Base-by-base conservation (phyloP, 2,329 filamentous ascomycete genomes). In the Harringtonia aguacate region DNA sequence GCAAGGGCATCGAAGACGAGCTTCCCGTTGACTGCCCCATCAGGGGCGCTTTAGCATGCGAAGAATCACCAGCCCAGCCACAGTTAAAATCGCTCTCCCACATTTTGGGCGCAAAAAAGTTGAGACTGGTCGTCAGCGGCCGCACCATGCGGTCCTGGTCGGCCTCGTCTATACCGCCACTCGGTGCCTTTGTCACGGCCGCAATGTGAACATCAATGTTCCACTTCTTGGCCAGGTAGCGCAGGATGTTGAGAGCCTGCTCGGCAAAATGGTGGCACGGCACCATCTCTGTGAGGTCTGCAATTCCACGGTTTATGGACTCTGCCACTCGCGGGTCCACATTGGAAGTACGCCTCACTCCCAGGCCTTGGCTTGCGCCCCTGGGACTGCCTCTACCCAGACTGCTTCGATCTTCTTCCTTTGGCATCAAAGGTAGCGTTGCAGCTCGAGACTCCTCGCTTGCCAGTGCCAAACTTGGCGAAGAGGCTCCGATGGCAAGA, bases 251-350 rank as follows among this genome's bases (percentile, higher is more conserved):
- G 38, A 78, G 65, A 0, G 75, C 75, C 50, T 78, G 74, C 51
- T 76, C 72, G 12, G 75, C 75, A 53, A 79, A 79, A 45, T 74
- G 70, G 51, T 79, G 75, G 44, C 75, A 78, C 0, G 70, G 70
- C 1, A 71, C 69, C 77, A 81, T 81, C 51, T 79, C 73, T 1
- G 69, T 69, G 15, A 81, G 61, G 48, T 79, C 73, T 3, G 68
- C 58, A 29, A 81, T 75, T 13, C 75, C 74, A 44, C 74, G 71
- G 10, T 60, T 65, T 29, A 81, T 65, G 2, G 67, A 61, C 28
- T 68, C 63, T 3, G 62, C 55, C 2, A 70, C 68, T 10, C 56
- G 61, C 1, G 67, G 58, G 41, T 67, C 62, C 8, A 65, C 52
- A 35, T 22, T 48, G 12, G 7, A 9, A 22, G 7, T 12, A 14